Conservation (phyloP, 768 basidiomycete species). For the Rhodocollybia butyracea region DNA sequence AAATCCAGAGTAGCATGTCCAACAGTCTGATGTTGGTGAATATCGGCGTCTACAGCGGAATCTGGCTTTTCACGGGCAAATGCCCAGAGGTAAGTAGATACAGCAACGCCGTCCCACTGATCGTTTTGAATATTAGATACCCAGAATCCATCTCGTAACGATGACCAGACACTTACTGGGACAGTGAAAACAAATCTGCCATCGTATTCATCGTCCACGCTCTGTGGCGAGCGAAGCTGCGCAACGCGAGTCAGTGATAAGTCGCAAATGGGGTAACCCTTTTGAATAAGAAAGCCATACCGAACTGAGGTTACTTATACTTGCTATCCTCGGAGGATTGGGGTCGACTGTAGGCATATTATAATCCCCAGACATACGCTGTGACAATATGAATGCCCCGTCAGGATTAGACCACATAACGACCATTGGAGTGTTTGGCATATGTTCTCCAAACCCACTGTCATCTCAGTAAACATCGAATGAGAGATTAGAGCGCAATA, state of each 20-base stretch:
- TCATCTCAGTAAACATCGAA: background rate
- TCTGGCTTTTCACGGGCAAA: conserved; percentile 49
- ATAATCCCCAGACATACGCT: conserved; percentile 50
- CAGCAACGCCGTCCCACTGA: conserved; percentile 40
- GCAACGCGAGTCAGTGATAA: background rate
- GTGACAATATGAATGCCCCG: conserved; percentile 61
- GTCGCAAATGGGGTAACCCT: background rate
- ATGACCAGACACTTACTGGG: conserved; percentile 34
- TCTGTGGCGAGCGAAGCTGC: too few species aligned
- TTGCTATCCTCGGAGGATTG: conserved; percentile 51
- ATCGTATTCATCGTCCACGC: conserved; percentile 30
- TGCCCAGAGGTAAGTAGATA: conserved; percentile 55
- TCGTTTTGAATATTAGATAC: background rate
- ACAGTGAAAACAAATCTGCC: conserved; percentile 50
- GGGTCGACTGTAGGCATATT: conserved; percentile 55
- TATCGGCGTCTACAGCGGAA: conserved; percentile 37
- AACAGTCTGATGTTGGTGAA: conserved; percentile 44
- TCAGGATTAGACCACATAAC: conserved; percentile 70
- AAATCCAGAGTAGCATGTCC: conserved; percentile 46
- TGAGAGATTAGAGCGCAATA: background rate
- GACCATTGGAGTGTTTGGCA: conserved; percentile 64
- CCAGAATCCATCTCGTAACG: background rate
- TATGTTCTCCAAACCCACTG: conserved; percentile 58
- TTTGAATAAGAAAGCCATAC: conserved; percentile 24
- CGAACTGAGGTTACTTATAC: conserved; percentile 31